Evolutionary conservation across 441 rosid species (phyloP), one percentile per base, ranked within the genome.

Genomic region (Dalechampia spathulata): DNA sequence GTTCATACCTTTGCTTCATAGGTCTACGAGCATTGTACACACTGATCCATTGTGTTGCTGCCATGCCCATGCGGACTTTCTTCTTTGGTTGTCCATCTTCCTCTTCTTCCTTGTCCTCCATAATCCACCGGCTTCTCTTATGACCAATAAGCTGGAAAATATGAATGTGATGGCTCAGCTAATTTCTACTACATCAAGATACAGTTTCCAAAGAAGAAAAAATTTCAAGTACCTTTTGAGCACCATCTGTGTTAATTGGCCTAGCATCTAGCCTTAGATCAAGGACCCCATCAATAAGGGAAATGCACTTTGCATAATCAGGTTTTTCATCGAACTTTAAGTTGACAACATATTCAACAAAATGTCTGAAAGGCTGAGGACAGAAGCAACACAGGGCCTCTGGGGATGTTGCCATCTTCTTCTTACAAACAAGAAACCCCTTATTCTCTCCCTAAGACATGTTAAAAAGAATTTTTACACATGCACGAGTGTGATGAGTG

Each of bases 31-130:
- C 95, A 82, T 81, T 86, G 69, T 93, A 93, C 40, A 85, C 72
- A 61, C 90, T 85, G 71, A 89, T 85, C 99, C 99, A 93, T 58
- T 93, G 97, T 8, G 88, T 85, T 61, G 97, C 95, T 44, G 99
- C 97, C 94, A 83, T 87, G 32, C 99, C 97, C 88, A 93, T 70
- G 28, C 96, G 83, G 36, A 93, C 75, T 73, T 89, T 93, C 64
- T 83, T 83, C 83, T 85, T 93, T 44, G 96, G 86, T 52, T 85
- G 99, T 52, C 80, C 96, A 66, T 88, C 91, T n/a, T 85, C 99
- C 15, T 90, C 98, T 8, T 30, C 34, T 30, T 30, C 34, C 34
- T 30, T 8, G 8, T 30, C 34, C 34, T 83, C 94, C 74, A 83
- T 78, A 43, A 85, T 82, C 65, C 83, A 70, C 19, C 97, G 73